These are phyloP conservation scores for Beta vulgaris DNA, from an alignment of 148 eudicot species.

Conservation along the genomic window DNA sequence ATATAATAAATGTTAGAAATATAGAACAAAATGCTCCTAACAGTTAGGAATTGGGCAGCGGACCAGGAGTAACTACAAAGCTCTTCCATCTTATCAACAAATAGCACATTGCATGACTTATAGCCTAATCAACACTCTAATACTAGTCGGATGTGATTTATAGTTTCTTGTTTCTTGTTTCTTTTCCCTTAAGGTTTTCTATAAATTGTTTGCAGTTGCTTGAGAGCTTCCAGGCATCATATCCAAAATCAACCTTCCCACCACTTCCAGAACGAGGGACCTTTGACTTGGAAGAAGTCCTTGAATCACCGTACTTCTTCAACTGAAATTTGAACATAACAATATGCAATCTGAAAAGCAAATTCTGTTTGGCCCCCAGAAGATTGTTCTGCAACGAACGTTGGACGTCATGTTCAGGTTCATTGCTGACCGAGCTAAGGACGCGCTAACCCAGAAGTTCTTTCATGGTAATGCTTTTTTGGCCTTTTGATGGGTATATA, in stretches of 20 bases:
- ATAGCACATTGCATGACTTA: neutral
- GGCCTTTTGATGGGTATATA: neutral
- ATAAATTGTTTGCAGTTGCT: constrained; percentile 50
- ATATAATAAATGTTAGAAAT: too few relatives aligned
- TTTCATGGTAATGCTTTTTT: constrained; percentile 3
- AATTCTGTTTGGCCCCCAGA: neutral
- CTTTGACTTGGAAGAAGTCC: constrained; percentile 63
- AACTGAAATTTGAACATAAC: constrained; percentile 38
- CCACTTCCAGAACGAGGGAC: constrained; percentile 69
- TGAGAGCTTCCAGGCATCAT: constrained; percentile 62
- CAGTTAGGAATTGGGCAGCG: too few relatives aligned
- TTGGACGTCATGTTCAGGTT: neutral
- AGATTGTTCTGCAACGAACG: neutral
- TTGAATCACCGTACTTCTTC: constrained; percentile 81
- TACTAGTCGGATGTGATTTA: neutral
- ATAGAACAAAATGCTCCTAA: too few relatives aligned
- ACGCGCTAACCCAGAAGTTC: constrained; percentile 2
- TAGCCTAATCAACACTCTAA: neutral
- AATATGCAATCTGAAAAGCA: neutral
- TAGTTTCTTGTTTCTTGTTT: neutral
- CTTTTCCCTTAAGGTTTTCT: neutral
- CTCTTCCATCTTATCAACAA: neutral
- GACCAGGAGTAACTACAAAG: too few relatives aligned
- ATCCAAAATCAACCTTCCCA: constrained; percentile 65
- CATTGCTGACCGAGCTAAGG: constrained; percentile 2